These are phyloP conservation scores for Curvularia sp. DNA, from an alignment of 2,329 filamentous ascomycete species.

Conservation along the genomic window DNA sequence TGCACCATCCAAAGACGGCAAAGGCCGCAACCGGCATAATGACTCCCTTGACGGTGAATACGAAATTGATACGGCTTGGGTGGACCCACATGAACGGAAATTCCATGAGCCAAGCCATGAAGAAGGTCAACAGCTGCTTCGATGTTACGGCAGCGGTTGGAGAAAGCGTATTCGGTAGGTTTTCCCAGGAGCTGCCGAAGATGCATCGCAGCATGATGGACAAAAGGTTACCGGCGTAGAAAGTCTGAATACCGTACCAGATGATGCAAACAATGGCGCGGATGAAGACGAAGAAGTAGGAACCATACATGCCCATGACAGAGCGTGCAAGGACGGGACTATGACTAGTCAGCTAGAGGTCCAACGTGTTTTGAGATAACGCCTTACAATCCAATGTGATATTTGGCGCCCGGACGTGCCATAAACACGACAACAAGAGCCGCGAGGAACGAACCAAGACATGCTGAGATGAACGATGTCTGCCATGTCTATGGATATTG, in stretches of 20 bases:
- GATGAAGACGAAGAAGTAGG: conserved; percentile 52
- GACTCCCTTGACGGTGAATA: conserved; percentile 39
- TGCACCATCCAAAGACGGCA: conserved; percentile 48
- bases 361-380: background rate
- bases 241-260: conserved; percentile 48
- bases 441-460: conserved; percentile 32
- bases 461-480: conserved; percentile 32
- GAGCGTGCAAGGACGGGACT: conserved; percentile 28
- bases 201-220: conserved; percentile 50
- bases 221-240: conserved; percentile 41
- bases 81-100: conserved; percentile 47
- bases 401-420: conserved; percentile 34
- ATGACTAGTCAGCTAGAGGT: conserved; percentile 5
- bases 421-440: conserved; percentile 33
- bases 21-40: conserved; percentile 46
- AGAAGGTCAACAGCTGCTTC: conserved; percentile 44
- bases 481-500: conserved; percentile 27
- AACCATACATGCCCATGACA: conserved; percentile 46
- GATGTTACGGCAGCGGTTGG: conserved; percentile 42
- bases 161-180: conserved; percentile 40
- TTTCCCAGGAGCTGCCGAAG: conserved; percentile 49
- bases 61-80: conserved; percentile 38
- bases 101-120: conserved; percentile 40
- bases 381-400: conserved; percentile 31
- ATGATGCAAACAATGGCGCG: conserved; percentile 48